Percentiles rank a stretch among this genome's conserved stretches.
phyloP scores from a whole-genome alignment of 1,284 basidiomycete species.

The Apiotrichum laibachii region DNA sequence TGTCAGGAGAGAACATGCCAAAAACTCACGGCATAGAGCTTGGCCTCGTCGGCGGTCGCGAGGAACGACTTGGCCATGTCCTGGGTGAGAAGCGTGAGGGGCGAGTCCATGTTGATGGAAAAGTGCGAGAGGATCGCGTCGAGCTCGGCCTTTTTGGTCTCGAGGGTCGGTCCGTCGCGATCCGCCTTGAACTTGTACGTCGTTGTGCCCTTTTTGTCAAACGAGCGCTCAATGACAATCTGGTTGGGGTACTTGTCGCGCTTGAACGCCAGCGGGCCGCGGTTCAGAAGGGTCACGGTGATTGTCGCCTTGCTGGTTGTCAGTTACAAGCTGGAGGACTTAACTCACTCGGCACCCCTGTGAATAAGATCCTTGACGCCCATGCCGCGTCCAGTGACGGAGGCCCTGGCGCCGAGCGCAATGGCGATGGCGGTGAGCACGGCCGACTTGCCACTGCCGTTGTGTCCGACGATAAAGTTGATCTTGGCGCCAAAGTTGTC shows the following conservation, averaged over 20 bases:
- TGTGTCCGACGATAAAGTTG: conserved; percentile 92
- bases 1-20: not conserved
- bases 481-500: conserved; percentile 85
- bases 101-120: conserved; percentile 91
- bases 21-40: conserved; percentile 77
- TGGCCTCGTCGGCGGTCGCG: conserved; percentile 72
- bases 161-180: conserved; percentile 64
- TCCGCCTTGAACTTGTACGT: conserved; percentile 77
- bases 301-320: conserved; percentile 66
- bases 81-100: conserved; percentile 91
- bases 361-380: conserved; percentile 87
- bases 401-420: conserved; percentile 88
- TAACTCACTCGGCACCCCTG: conserved; percentile 70
- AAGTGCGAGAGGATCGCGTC: conserved; percentile 86
- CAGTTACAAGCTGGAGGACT: not conserved
- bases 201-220: conserved; percentile 70
- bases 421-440: conserved; percentile 90
- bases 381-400: conserved; percentile 78
- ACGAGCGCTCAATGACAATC: conserved; percentile 79
- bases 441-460: conserved; percentile 82
- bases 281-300: conserved; percentile 76
- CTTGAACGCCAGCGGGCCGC: conserved; percentile 82
- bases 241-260: conserved; percentile 76
- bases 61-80: conserved; percentile 82
- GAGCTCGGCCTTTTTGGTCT: conserved; percentile 80